Conservation (phyloP, 106 monocot species). For the Cymbidium sinense region DNA sequence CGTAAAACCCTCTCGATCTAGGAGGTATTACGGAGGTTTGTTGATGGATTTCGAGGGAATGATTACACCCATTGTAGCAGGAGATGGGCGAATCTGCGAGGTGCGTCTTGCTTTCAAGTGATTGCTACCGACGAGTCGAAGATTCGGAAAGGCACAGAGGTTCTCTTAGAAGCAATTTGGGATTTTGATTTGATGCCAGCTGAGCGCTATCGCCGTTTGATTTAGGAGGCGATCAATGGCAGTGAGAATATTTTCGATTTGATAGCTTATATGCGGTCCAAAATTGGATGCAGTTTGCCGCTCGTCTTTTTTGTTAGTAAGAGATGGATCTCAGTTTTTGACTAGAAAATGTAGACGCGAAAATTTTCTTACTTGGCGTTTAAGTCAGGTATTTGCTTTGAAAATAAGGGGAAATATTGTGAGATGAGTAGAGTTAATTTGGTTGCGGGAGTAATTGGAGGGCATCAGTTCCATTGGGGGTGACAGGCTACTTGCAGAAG, state of each 20-base stretch:
- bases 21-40: too few species aligned
- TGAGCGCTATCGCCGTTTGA: too few species aligned
- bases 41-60: background rate
- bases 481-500: background rate
- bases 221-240: too few species aligned
- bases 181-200: too few species aligned
- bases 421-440: background rate
- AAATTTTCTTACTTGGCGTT: background rate
- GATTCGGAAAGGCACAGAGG: background rate
- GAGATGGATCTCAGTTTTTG: constrained; percentile 6
- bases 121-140: background rate
- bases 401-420: background rate
- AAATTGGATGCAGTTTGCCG: background rate
- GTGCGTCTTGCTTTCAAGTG: background rate
- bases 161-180: background rate
- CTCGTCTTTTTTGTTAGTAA: background rate
- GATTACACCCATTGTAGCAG: background rate
- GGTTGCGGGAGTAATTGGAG: too few species aligned
- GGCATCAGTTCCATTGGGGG: background rate
- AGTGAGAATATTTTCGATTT: background rate
- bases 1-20: too few species aligned
- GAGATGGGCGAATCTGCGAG: background rate
- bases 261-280: background rate
- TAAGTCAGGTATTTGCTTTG: background rate
- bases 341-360: constrained; percentile 12